Base-by-base conservation (phyloP, 1,284 basidiomycete species). In the Athelia psychrophila region DNA sequence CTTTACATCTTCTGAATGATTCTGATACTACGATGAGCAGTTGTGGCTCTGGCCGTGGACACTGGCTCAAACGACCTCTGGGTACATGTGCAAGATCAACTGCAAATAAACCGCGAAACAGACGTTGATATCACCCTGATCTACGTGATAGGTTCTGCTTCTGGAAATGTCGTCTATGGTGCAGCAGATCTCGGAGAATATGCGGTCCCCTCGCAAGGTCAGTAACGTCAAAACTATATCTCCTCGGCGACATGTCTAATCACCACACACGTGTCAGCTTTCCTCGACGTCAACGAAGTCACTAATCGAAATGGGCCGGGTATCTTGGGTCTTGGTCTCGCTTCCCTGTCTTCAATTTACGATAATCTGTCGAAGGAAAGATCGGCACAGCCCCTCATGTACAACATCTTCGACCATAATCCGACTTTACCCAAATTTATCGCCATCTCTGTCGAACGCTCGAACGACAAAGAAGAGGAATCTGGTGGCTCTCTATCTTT, bases 401-500 rank as follows among this genome's bases (percentile, higher is more conserved):
- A 54, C 44, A 79, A 73, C 59, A 59, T 77, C 47, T 79, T 80
- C 52, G 58, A 63, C 1, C 67, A 70, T 50, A 63, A 73, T 40
- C 60, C 72, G 0, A 53, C 56, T 5, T 55, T 60, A 2, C 68
- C 67, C 8, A 74, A 72, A 47, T 69, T 76, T 32, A 64, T 80
- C 52, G 72, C 71, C 8, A 56, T 79, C 33, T 63, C 72, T 16
- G 68, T 80, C 13, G 65, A 75, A 16, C 69, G 79, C 0, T 66
- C 70, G 2, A 61, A 63, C 3, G 69, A 74, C 42, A 55, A 65
- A 16, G 70, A 74, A 48, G 57, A 66, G 16, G 70, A 66, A 0
- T 60, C 61, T 16, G 71, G 71, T 24, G 76, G 76, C 0, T 63
- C 63, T 6, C 66, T 80, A 56, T 61, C 66, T 4, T 72, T 79